Evolutionary conservation across 371 early-diverging fungal genomes (phyloP), one percentile per base, ranked within the genome.

Genomic region (Dipsacomyces acuminosporus): DNA sequence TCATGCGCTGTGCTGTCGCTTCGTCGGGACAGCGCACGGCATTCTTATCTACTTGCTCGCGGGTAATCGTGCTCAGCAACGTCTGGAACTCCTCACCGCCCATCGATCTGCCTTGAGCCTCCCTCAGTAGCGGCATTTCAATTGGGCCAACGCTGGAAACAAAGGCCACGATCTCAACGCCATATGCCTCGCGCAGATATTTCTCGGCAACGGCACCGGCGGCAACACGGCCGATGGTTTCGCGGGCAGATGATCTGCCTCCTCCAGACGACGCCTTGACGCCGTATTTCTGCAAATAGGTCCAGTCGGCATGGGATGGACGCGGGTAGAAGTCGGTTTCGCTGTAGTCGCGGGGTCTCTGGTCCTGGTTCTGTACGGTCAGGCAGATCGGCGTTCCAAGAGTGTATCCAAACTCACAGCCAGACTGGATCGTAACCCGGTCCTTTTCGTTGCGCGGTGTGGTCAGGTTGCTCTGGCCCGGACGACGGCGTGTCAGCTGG

Each of bases 371-470:
- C 42, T 85, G 85, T 15, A 97, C 96, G 35, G 82, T 81, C 71
- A 97, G 77, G 59, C 88, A 88, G 60, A 97, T 93, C 21, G 96
- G 98, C 13, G 96, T 94, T 20, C 98, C 98, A 41, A 96, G 78
- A 0, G 96, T 92, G 54, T 85, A 81, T 45, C 98, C 98, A 63
- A 81, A 83, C 74, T 97, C 98, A 53, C 89, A 89, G 17, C 96
- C 96, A 3, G 93, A 91, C 63, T 89, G 82, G 67, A 97, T 96
- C 11, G 85, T 82, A 4, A 94, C 95, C 30, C 74, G 67, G 74
- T 95, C 94, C 71, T 91, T 90, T 71, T 94, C 94, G 76, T 93
- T 85, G 48, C 95, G 81, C 86, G 98, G 98, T 11, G 96, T 96
- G 3, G 96, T 96, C 40, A 96, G 78, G 33, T 85, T 83, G 77